phyloP scores from a whole-genome alignment of 345 rosid species.

The Bruguiera parviflora region DNA sequence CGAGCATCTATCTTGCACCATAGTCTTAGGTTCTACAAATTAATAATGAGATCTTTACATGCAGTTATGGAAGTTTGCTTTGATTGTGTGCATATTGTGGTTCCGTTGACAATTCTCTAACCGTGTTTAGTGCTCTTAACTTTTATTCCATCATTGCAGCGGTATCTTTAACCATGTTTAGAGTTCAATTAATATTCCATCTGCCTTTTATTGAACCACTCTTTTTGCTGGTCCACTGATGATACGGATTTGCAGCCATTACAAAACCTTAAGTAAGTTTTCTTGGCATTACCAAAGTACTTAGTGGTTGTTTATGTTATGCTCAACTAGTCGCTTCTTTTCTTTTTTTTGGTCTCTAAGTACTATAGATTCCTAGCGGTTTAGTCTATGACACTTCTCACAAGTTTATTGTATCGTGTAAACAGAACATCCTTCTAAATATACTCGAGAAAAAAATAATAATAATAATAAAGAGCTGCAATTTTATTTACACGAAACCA shows the following conservation, averaged over 20 bases:
- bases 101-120: too few relatives aligned
- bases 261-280: background rate
- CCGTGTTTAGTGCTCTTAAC: background rate
- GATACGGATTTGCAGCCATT: background rate
- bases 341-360: too few relatives aligned
- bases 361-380: too few relatives aligned
- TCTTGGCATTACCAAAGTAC: background rate
- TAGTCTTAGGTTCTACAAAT: too few relatives aligned
- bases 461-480: too few relatives aligned
- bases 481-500: too few relatives aligned
- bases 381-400: too few relatives aligned
- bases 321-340: too few relatives aligned
- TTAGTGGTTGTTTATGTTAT: too few relatives aligned
- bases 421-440: too few relatives aligned
- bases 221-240: background rate
- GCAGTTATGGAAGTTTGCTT: background rate
- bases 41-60: background rate
- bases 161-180: background rate
- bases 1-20: background rate
- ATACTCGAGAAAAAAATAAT: too few relatives aligned
- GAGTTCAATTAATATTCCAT: background rate
- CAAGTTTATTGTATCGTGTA: too few relatives aligned
- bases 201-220: background rate
- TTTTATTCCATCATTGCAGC: background rate
- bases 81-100: background rate